Conservation (phyloP, 169 alveolate genomes). For the Eimeria necatrix region DNA sequence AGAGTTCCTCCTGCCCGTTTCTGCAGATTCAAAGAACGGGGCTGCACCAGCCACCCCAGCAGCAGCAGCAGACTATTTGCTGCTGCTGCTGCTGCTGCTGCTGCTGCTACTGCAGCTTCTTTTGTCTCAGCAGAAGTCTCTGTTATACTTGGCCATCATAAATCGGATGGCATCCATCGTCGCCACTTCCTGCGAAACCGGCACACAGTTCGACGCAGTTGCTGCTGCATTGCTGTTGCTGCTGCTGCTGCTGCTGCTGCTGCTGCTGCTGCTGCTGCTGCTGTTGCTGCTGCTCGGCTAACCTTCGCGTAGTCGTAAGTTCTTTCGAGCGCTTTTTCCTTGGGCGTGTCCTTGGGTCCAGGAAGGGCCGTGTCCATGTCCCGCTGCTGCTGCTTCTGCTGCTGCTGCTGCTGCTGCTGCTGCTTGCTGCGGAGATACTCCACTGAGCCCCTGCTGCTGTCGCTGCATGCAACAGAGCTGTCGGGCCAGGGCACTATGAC, state of each 20-base stretch:
- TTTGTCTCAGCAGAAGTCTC: conserved; percentile 18
- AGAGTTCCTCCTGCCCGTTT: too few relatives aligned
- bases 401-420: conserved; percentile 1
- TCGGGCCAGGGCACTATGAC: conserved; percentile 64
- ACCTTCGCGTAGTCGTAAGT: conserved; percentile 65
- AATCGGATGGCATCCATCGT: conserved; percentile 54
- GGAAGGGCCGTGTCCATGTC: neutral
- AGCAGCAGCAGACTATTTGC: too few relatives aligned
- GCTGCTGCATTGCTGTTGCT: neutral
- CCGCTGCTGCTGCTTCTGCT: conserved; percentile 18
- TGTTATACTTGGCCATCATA: conserved; percentile 60
- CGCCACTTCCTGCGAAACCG: conserved; percentile 66
- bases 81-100: too few relatives aligned
- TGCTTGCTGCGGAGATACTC: conserved; percentile 35
- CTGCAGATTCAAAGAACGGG: too few relatives aligned
- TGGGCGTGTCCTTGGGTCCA: conserved; percentile 61
- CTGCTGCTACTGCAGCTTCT: too few relatives aligned
- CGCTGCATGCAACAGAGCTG: neutral
- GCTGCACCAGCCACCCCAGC: too few relatives aligned
- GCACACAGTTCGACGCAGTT: neutral
- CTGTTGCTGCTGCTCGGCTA: neutral
- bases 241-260: neutral
- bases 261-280: neutral
- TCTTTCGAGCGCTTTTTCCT: conserved; percentile 47
- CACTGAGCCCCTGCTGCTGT: conserved; percentile 18